Conservation (phyloP, 306 rosid species). For the Potentilla sterilis region DNA sequence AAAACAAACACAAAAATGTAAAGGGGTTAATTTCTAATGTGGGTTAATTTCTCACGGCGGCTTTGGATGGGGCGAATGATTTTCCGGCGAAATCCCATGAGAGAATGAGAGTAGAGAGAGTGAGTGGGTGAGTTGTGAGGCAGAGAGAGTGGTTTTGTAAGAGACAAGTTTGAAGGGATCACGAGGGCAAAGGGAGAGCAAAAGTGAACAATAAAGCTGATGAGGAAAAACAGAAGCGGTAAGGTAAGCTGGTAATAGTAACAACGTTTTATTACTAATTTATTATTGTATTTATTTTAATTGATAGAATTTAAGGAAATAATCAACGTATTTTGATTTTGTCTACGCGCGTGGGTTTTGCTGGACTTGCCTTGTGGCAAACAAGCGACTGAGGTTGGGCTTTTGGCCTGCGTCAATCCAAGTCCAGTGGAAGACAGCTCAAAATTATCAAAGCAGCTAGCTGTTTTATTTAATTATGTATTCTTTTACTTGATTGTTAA, state of each 20-base stretch:
- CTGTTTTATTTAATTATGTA: no score
- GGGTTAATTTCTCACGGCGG: constrained; percentile 13
- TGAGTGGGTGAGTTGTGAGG: constrained; percentile 8
- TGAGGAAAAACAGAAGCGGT: constrained; percentile 21
- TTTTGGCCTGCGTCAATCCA: neutral
- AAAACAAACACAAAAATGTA: constrained; percentile 1
- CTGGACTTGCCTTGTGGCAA: neutral
- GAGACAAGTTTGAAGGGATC: constrained; percentile 31
- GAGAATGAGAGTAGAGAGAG: constrained; percentile 17
- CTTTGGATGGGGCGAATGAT: constrained; percentile 16
- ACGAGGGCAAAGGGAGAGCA: constrained; percentile 33
- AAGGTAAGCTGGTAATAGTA: constrained; percentile 26
- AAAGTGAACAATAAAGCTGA: constrained; percentile 33
- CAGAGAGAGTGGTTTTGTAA: constrained; percentile 18
- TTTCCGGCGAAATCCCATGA: constrained; percentile 49
- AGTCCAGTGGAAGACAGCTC: constrained; percentile 3
- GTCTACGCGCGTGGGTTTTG: constrained; percentile 9
- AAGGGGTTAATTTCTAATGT: neutral
- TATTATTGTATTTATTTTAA: neutral
- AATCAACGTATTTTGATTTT: neutral
- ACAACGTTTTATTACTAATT: constrained; percentile 18
- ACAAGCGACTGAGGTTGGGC: neutral
- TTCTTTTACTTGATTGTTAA: no score
- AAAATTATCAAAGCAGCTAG: neutral
- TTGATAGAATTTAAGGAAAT: neutral